phyloP scores from a whole-genome alignment of 1,139 yeast species.

The Nakaseomyces sp. region DNA sequence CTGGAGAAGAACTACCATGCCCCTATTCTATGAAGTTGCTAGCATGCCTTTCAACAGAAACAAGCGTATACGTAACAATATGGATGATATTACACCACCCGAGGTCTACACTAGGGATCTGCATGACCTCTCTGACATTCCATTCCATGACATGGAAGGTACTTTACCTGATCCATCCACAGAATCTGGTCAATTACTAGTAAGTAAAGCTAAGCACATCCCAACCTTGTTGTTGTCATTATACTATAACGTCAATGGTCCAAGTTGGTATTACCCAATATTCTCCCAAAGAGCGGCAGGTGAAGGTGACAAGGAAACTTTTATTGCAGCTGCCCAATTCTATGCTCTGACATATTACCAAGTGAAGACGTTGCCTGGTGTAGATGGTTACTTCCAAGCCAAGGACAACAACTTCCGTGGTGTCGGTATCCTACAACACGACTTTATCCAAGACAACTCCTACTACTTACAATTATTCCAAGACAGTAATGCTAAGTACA shows the following conservation, averaged over 20 bases:
- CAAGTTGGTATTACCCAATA: slow-evolving; percentile 70
- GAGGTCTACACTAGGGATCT: slow-evolving; percentile 29
- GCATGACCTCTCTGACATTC: slow-evolving; percentile 33
- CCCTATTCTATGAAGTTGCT: slow-evolving; percentile 58
- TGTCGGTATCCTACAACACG: slow-evolving; percentile 30
- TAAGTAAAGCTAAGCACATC: slow-evolving; percentile 57
- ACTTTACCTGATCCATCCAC: slow-evolving; percentile 74
- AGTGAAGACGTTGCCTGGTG: slow-evolving; percentile 40
- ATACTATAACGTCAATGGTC: slow-evolving; percentile 75
- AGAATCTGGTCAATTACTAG: slow-evolving; percentile 75
- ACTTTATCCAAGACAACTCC: slow-evolving; percentile 24
- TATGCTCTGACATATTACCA: slow-evolving; percentile 54
- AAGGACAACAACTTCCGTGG: slow-evolving; percentile 24
- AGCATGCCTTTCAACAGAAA: slow-evolving; percentile 37
- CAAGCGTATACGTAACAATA: slow-evolving; percentile 37
- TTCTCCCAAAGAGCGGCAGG: slow-evolving; percentile 81
- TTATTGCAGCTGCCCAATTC: slow-evolving; percentile 68
- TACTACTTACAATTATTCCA: slow-evolving; percentile 17
- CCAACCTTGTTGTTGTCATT: slow-evolving; percentile 57
- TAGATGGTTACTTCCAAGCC: slow-evolving; percentile 26
- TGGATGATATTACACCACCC: slow-evolving; percentile 33
- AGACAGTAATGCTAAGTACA: slow-evolving; percentile 10
- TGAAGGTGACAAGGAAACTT: slow-evolving; percentile 88
- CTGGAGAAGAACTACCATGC: slow-evolving; percentile 69
- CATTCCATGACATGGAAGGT: slow-evolving; percentile 60